A percentile compares a stretch with the other conserved stretches of the same genome.
Conservation (phyloP, 768 basidiomycete genomes). For the Tephrocybe rancida region DNA sequence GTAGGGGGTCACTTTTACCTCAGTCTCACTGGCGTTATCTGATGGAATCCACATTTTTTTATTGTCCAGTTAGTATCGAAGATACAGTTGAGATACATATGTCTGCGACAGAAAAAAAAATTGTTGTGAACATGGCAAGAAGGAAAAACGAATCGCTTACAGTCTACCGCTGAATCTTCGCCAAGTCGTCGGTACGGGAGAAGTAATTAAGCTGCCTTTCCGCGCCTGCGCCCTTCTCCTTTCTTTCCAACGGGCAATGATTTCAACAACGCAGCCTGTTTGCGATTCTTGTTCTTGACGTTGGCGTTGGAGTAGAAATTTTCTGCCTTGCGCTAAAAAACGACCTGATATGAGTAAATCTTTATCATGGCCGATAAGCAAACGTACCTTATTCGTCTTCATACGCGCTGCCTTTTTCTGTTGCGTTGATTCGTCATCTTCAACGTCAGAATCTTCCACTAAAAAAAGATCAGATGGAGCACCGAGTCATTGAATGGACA, state of each 20-base stretch:
- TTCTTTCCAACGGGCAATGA: conserved; percentile 56
- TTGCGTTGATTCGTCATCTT: conserved; percentile 10
- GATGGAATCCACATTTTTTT: conserved; percentile 6
- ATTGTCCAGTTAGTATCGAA: background rate
- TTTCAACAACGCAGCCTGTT: conserved; percentile 62
- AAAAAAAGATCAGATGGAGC: conserved; percentile 3
- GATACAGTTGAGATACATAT: background rate
- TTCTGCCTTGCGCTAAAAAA: conserved; percentile 73
- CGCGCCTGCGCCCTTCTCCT: conserved; percentile 39
- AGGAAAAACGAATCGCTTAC: conserved; percentile 3
- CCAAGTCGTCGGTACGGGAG: conserved; percentile 1
- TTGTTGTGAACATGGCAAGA: background rate
- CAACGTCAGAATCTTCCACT: conserved; percentile 11
- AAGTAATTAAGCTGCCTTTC: conserved; percentile 20
- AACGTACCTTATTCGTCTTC: conserved; percentile 87
- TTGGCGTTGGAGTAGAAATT: conserved; percentile 90
- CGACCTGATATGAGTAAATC: conserved; percentile 7
- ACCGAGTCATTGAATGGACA: conserved; percentile 18
- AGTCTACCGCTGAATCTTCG: conserved; percentile 13
- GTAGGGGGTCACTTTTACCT: background rate
- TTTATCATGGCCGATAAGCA: background rate
- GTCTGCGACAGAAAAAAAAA: background rate
- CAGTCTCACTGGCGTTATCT: background rate
- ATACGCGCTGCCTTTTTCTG: conserved; percentile 71
- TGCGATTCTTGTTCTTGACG: conserved; percentile 85